A percentile compares a stretch with the other conserved stretches of the same genome.
These are phyloP conservation scores for Tetraselmis chui DNA, from an alignment of 139 green algal species.

Conservation along the genomic window DNA sequence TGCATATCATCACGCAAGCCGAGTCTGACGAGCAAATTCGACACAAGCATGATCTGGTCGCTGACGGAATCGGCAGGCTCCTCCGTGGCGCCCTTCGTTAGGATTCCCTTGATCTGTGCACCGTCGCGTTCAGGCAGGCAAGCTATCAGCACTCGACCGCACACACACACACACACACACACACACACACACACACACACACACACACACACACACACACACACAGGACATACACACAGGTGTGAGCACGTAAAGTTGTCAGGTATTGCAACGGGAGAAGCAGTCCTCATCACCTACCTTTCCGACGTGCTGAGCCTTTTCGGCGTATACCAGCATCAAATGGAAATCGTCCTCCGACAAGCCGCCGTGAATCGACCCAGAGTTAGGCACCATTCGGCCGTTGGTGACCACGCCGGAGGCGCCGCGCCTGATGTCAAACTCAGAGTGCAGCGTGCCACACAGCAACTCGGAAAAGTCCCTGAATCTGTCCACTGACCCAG, in stretches of 20 bases:
- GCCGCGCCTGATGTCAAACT: neutral
- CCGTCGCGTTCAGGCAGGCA: no score
- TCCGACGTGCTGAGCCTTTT: neutral
- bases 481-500: neutral
- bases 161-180: no score
- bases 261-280: no score
- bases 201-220: no score
- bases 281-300: neutral
- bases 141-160: no score
- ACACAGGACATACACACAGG: no score
- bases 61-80: no score
- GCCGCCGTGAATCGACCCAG: neutral
- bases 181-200: no score
- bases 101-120: no score
- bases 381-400: constrained; percentile 13
- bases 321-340: constrained; percentile 47
- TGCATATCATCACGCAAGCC: neutral
- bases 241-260: no score
- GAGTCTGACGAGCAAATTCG: neutral
- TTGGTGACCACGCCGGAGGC: constrained; percentile 24
- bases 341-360: constrained; percentile 59
- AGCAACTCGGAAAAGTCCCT: neutral
- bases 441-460: neutral
- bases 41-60: neutral
- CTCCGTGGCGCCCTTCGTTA: no score